Conservation (phyloP, 768 basidiomycete species). For the Mycena chlorophos region DNA sequence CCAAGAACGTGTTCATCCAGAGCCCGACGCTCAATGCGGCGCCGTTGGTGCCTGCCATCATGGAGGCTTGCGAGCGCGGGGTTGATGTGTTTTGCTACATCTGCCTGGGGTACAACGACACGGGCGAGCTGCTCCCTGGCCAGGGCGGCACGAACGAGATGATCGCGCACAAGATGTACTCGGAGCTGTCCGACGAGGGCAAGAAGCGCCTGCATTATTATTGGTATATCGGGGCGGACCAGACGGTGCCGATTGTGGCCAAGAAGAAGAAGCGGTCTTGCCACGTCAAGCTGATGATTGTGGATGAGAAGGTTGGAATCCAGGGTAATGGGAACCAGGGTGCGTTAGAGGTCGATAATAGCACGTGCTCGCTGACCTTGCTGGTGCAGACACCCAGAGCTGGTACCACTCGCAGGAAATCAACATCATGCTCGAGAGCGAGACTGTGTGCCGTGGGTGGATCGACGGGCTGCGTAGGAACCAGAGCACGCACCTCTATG, state of each 20-base stretch:
- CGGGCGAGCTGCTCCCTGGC: constrained; percentile 61
- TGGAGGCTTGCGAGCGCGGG: constrained; percentile 61
- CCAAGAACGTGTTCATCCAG: constrained; percentile 69
- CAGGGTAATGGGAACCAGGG: constrained; percentile 72
- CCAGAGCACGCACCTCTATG: constrained; percentile 59
- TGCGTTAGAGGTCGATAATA: constrained; percentile 21
- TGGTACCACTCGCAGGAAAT: constrained; percentile 76
- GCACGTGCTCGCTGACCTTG: constrained; percentile 19
- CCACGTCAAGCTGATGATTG: constrained; percentile 69
- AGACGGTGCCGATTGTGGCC: constrained; percentile 64
- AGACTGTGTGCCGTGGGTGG: constrained; percentile 55
- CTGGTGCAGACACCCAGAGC: constrained; percentile 53
- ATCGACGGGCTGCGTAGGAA: constrained; percentile 51
- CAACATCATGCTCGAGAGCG: constrained; percentile 63
- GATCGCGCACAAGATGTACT: constrained; percentile 61
- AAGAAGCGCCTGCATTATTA: constrained; percentile 51
- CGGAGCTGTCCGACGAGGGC: constrained; percentile 43
- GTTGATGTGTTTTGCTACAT: constrained; percentile 62
- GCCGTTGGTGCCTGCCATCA: constrained; percentile 57
- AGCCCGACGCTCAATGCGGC: constrained; percentile 70
- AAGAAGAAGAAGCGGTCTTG: constrained; percentile 69
- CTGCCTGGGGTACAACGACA: constrained; percentile 57
- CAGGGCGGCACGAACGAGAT: constrained; percentile 76
- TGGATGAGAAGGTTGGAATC: constrained; percentile 66
- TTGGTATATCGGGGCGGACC: constrained; percentile 66